A percentile compares a stretch with the other conserved stretches of the same genome.
Conservation (phyloP, 192 early-diverging fungal species). For the Blastocladiella britannica region DNA sequence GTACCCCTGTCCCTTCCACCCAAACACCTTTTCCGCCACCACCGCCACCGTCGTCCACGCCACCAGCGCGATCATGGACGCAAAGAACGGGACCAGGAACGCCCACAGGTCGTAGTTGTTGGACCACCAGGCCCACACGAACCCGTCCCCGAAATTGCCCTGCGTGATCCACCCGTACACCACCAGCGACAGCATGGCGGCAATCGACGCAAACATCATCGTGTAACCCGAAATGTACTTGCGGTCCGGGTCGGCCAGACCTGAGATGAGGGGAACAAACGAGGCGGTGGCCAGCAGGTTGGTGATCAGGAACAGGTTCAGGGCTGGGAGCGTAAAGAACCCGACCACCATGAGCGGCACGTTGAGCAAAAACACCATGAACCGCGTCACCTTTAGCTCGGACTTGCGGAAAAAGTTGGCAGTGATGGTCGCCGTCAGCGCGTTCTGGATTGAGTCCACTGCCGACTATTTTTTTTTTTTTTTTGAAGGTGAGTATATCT, state of each 20-base stretch:
- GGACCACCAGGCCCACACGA: background rate
- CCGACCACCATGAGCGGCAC: background rate
- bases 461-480: no score
- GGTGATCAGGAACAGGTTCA: slow-evolving; percentile 1
- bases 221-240: background rate
- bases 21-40: background rate
- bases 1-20: background rate
- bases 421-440: slow-evolving; percentile 14
- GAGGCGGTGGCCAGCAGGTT: slow-evolving; percentile 1
- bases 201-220: background rate
- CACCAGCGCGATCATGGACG: background rate
- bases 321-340: background rate
- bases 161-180: background rate
- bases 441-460: slow-evolving; percentile 25
- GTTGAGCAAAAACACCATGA: background rate
- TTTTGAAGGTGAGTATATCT: no score
- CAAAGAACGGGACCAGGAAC: background rate
- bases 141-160: background rate
- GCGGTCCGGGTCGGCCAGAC: background rate
- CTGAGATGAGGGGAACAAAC: background rate
- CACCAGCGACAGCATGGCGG: background rate
- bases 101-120: background rate
- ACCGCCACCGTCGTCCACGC: background rate
- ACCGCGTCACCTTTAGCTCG: background rate
- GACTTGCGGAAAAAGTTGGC: background rate